phyloP scores from a whole-genome alignment of 2,329 filamentous ascomycete species.

The Arthrobotrys megalospora region DNA sequence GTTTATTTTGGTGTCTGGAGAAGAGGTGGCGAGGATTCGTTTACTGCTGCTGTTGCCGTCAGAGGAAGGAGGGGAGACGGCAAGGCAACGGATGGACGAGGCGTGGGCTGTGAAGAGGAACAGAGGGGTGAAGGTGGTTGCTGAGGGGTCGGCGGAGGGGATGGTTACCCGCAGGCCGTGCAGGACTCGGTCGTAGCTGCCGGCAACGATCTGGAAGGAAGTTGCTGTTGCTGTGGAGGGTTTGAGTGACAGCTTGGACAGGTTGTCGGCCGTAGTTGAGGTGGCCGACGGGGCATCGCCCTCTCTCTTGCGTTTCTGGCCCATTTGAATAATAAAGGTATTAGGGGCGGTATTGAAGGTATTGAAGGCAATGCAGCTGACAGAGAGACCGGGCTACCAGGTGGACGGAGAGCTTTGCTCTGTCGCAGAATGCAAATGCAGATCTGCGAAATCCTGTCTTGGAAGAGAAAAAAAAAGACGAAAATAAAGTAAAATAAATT shows the following conservation, averaged over 20 bases:
- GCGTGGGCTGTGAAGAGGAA: slow-evolving; percentile 96
- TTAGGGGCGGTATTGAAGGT: neutral
- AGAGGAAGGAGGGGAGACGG: slow-evolving; percentile 82
- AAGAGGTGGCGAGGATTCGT: slow-evolving; percentile 89
- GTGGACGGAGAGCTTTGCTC: too few relatives aligned
- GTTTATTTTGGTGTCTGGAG: slow-evolving; percentile 94
- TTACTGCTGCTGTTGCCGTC: slow-evolving; percentile 74
- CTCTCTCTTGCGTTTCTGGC: slow-evolving; percentile 50
- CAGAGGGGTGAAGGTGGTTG: slow-evolving; percentile 80
- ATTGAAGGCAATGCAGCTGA: neutral
- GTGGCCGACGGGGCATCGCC: slow-evolving; percentile 5
- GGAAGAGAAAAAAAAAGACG: neutral
- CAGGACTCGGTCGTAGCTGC: slow-evolving; percentile 92
- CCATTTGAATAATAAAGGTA: slow-evolving; percentile 20
- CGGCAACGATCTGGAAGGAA: slow-evolving; percentile 89
- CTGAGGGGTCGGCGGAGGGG: slow-evolving; percentile 8
- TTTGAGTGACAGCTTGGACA: slow-evolving; percentile 43
- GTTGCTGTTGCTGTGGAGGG: slow-evolving; percentile 65
- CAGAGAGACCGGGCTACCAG: neutral
- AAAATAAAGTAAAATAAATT: slow-evolving; percentile 11
- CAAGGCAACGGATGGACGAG: slow-evolving; percentile 89
- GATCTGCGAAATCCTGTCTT: neutral
- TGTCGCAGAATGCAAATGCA: slow-evolving; percentile 2
- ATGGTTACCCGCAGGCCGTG: slow-evolving; percentile 76
- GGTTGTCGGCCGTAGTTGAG: slow-evolving; percentile 15